These are phyloP conservation scores for Aristolochia fimbriata DNA, from an alignment of 164 flowering plant species.

Conservation along the genomic window DNA sequence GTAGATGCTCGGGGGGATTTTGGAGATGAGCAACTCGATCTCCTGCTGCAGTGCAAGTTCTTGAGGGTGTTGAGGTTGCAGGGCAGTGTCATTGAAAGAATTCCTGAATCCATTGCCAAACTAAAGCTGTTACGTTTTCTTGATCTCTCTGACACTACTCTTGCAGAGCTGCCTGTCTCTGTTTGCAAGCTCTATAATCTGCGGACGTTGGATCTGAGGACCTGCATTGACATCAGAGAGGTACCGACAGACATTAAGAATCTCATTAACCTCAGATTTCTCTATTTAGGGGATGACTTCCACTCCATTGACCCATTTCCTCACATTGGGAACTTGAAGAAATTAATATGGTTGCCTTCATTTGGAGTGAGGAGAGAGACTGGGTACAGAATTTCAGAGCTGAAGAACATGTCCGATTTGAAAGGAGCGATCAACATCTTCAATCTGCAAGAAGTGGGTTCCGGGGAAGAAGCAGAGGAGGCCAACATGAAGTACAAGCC, in stretches of 20 bases:
- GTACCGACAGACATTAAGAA: conserved; percentile 7
- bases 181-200: no score
- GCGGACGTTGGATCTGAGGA: not conserved
- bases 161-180: conserved; percentile 5
- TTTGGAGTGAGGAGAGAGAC: not conserved
- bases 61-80: conserved; percentile 8
- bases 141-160: conserved; percentile 2
- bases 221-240: not conserved
- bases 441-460: not conserved
- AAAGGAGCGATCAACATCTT: conserved; percentile 3
- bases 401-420: not conserved
- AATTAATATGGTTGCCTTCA: not conserved
- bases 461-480: not conserved
- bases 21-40: not conserved
- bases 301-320: not conserved
- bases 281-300: not conserved
- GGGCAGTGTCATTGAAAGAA: not conserved
- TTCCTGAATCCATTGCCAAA: conserved; percentile 5
- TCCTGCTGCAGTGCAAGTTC: not conserved
- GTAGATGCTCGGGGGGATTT: not conserved
- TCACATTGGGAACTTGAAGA: not conserved
- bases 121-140: conserved; percentile 10
- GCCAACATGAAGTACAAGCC: not conserved
- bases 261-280: conserved; percentile 5
- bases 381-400: not conserved